Base-by-base conservation (phyloP, 176 grass and related monocot genomes). In the Pharus latifolius region DNA sequence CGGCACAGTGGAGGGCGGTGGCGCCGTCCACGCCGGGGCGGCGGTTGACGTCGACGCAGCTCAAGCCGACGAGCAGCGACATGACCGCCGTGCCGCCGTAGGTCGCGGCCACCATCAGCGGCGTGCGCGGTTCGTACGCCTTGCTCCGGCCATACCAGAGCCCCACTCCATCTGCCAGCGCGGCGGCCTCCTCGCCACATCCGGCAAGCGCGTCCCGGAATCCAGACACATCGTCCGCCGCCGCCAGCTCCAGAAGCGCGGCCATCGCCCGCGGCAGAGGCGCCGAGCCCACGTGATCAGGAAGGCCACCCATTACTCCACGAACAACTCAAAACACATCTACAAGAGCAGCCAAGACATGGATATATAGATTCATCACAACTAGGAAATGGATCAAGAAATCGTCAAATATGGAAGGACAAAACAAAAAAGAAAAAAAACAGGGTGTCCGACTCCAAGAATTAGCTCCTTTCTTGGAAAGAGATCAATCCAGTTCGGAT, bases 1-100 rank as follows among this genome's bases (percentile, higher is more conserved):
- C 92, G 16, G 88, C 88, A 15, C 88, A 96, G 88, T 96, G 92
- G n/a, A 96, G 88, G 18, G 88, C 78, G 19, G 92, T 88, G 5
- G 79, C 54, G 19, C 67, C 77, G 6, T 88, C 84, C 7, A 64
- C 46, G 34, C 70, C 70, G 2, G 70, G 84, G 1, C 78, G 68
- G 1, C 71, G 53, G 65, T 88, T 85, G 1, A 91, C 74, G 10
- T 96, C 82, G 31, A 88, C 81, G 10, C 70, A 80, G 22, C 78
- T 28, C 0, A 83, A 68, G 35, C 50, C 81, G 14, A 96, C 64
- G n/a, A 96, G 63, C 40, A 88, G 65, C 10, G 64, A 24, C 59
- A 91, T 64, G 9, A 74, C 88, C 18, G 32, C 62, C 3, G 74
- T 41, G 67, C 88, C 91, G 69, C 92, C 92, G 63, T 88, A 96